Base-by-base conservation (phyloP, 1,284 basidiomycete species). In the Anthracocystis walkeri region DNA sequence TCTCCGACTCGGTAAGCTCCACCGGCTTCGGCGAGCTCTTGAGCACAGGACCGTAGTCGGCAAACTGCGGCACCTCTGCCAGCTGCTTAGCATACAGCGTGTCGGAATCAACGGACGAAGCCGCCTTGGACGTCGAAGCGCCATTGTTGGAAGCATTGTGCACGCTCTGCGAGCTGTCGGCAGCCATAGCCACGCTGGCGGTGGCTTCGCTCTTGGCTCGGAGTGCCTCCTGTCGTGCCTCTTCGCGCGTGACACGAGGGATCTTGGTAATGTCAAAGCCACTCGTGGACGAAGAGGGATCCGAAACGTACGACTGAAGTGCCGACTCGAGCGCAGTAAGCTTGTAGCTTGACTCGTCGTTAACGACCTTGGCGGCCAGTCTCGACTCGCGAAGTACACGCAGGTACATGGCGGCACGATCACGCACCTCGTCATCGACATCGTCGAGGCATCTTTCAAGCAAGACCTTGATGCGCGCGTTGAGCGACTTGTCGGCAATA, bases 361-460 rank as follows among this genome's bases (percentile, higher is more conserved):
- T 94, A 74, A 97, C 90, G 83, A 95, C 96, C 35, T 90, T 89
- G 79, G 93, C 90, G 7, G 93, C 93, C 62, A 99, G 88, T 16
- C 89, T 87, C 73, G 92, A 90, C 84, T 93, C 92, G 75, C 91
- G 89, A 80, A 97, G 90, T 7, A 93, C 60, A 25, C 77, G 74
- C 89, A 87, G 90, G 86, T 97, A 98, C 86, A 99, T 90, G 11
- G 96, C 94, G 6, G 96, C 97, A 66, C 97, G 92, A 86, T 99
- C 97, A 58, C 97, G 91, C 68, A 99, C 97, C 88, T 99, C 97
- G 84, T 99, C 97, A 74, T 99, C 97, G 20, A 98, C 94, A 86
- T 99, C 97, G 85, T 99, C 97, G 76, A 99, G 88, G 85, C 97
- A 99, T 78, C 94, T 94, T 71, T 61, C 35, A 40, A 80, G 54